Evolutionary conservation across 805 yeast species (phyloP), one percentile per base, ranked within the genome.

Genomic region (Ogataea methanolica): DNA sequence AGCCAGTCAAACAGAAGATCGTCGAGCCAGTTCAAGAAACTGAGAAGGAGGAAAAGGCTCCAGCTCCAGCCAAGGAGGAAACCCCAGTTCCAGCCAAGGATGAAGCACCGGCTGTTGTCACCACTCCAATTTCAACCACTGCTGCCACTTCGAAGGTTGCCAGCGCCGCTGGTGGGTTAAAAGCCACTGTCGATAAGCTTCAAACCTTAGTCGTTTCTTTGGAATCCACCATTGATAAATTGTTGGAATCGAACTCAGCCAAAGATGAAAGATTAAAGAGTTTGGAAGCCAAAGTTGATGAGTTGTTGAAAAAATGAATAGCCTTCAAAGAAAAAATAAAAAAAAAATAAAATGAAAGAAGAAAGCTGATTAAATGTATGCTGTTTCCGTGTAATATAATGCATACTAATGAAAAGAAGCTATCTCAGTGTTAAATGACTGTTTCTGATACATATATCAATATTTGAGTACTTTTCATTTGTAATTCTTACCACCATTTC

Each of bases 151-250:
- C 31, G 9, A 44, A 56, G 41, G 53, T 50, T 19, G 59, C 67
- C 16, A 62, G 70, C 29, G 73, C 75, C 26, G 79, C 87, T 17
- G 74, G 85, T 33, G 85, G 90, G 0, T 71, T 87, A 50, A 84
- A 84, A 58, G 84, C 79, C 9, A 80, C 89, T 1, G 83, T 86
- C 33, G 92, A 84, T 53, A 83, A 77, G 52, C 70, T 87, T 46
- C 79, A 85, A 5, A 49, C 68, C 2, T 65, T 87, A 33, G 89
- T 84, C 19, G 68, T 70, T 3, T 69, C 73, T 29, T 71, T 87
- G 41, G 90, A 86, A 61, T 46, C 67, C 0, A 78, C 82, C 39
- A 76, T 87, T 40, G 58, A 70, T 11, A 73, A 66, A 46, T 70
- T 87, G 48, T 69, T 74, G 8, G 69, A 72, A 16, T 71, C 83